Conservation (phyloP, 2,329 filamentous ascomycete genomes). For the Orbilia quercus region DNA sequence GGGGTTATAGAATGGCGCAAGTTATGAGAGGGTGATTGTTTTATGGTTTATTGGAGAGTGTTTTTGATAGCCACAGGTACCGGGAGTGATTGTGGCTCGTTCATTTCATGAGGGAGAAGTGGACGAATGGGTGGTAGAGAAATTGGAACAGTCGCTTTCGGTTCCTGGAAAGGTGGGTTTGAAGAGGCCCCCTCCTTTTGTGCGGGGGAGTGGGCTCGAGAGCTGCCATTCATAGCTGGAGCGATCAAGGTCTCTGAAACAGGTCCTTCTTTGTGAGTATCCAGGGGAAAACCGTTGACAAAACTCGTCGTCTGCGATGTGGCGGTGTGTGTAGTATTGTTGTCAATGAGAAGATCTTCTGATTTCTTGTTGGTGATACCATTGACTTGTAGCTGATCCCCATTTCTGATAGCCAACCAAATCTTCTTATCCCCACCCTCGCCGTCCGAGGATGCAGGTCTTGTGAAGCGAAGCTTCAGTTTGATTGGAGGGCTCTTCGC, state of each 20-base stretch:
- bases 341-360: not conserved
- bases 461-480: conserved; percentile 69
- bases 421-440: conserved; percentile 13
- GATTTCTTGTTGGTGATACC: not conserved
- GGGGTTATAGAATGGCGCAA: too few relatives aligned
- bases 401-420: too few relatives aligned
- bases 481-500: conserved; percentile 63
- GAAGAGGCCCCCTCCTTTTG: not conserved
- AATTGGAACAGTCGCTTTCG: not conserved
- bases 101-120: not conserved
- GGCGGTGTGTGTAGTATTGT: not conserved
- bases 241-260: not conserved
- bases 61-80: not conserved
- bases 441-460: conserved; percentile 61
- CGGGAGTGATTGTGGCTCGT: not conserved
- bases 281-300: not conserved
- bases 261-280: not conserved
- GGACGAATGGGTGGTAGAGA: too few relatives aligned
- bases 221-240: not conserved
- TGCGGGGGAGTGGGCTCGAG: not conserved
- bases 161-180: not conserved
- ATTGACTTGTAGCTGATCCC: not conserved
- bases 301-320: not conserved
- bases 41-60: not conserved
- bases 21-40: not conserved